Percentiles rank a stretch among this genome's conserved stretches.
Conservation (phyloP, 2,329 filamentous ascomycete genomes). For the Ramichloridium luteum region DNA sequence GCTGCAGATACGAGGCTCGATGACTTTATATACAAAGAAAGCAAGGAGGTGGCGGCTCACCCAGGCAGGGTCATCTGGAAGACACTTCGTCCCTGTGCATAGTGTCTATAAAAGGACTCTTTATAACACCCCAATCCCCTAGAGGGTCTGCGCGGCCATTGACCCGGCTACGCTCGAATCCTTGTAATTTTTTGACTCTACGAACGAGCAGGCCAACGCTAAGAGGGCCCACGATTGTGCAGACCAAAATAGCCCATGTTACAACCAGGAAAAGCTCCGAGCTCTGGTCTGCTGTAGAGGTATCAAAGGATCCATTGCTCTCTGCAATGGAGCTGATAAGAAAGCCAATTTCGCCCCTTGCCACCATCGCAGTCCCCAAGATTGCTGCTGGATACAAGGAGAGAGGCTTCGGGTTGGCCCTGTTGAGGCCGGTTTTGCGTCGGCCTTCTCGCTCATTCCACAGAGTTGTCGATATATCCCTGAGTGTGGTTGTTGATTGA, state of each 20-base stretch:
- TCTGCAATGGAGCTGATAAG: conserved; percentile 60
- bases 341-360: conserved; percentile 70
- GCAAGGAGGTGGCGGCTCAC: no score
- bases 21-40: no score
- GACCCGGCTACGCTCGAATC: background rate
- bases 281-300: conserved; percentile 12
- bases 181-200: background rate
- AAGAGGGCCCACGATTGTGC: conserved; percentile 43
- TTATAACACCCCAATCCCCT: background rate
- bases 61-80: no score
- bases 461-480: background rate
- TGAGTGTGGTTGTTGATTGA: conserved; percentile 1
- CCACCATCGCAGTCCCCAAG: conserved; percentile 57
- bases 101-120: no score
- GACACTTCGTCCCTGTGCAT: no score
- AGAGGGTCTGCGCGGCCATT: background rate
- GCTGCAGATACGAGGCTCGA: no score
- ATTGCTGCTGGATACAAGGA: conserved; percentile 58
- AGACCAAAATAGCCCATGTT: conserved; percentile 46
- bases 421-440: background rate
- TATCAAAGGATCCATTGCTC: conserved; percentile 36
- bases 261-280: conserved; percentile 41
- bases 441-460: background rate
- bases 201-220: conserved; percentile 39
- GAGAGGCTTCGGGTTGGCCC: conserved; percentile 38